Evolutionary conservation across 2,329 filamentous ascomycete species (phyloP).

Genomic region (Sporothrix pseudoabietina): DNA sequence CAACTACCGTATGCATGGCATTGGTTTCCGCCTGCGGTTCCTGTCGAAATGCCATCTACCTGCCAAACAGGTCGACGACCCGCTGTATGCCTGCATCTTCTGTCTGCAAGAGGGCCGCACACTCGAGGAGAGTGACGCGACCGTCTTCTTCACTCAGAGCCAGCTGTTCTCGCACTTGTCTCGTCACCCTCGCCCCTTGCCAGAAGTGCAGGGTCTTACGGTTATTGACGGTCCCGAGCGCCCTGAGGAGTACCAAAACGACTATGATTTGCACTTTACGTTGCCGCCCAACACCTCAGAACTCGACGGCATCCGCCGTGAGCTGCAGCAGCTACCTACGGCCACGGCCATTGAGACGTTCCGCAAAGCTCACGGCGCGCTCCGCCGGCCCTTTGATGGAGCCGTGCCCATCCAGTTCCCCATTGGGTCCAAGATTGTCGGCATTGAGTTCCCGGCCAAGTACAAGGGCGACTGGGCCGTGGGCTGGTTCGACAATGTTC

Average conservation of each 20-base stretch:
- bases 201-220: slow-evolving; percentile 51
- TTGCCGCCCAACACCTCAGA: slow-evolving; percentile 47
- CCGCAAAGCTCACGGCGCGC: slow-evolving; percentile 52
- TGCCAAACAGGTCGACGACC: slow-evolving; percentile 54
- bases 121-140: slow-evolving; percentile 57
- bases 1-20: slow-evolving; percentile 50
- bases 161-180: slow-evolving; percentile 57
- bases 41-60: slow-evolving; percentile 59
- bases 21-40: slow-evolving; percentile 57
- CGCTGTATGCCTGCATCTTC: slow-evolving; percentile 58
- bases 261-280: slow-evolving; percentile 57
- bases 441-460: slow-evolving; percentile 54
- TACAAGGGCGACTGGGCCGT: slow-evolving; percentile 59
- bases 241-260: slow-evolving; percentile 47
- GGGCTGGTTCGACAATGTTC: slow-evolving; percentile 57
- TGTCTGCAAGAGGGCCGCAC: slow-evolving; percentile 55
- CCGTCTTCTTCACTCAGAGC: slow-evolving; percentile 58
- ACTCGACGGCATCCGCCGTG: slow-evolving; percentile 46
- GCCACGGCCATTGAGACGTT: slow-evolving; percentile 52
- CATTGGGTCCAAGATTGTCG: slow-evolving; percentile 52
- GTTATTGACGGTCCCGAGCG: slow-evolving; percentile 51
- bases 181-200: slow-evolving; percentile 57
- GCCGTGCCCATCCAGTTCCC: slow-evolving; percentile 38
- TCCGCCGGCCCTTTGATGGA: slow-evolving; percentile 36
- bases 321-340: slow-evolving; percentile 49